Percentiles rank a stretch among this genome's conserved stretches.
Conservation (phyloP, 495 filamentous ascomycete species). For the Tricharina praecox region DNA sequence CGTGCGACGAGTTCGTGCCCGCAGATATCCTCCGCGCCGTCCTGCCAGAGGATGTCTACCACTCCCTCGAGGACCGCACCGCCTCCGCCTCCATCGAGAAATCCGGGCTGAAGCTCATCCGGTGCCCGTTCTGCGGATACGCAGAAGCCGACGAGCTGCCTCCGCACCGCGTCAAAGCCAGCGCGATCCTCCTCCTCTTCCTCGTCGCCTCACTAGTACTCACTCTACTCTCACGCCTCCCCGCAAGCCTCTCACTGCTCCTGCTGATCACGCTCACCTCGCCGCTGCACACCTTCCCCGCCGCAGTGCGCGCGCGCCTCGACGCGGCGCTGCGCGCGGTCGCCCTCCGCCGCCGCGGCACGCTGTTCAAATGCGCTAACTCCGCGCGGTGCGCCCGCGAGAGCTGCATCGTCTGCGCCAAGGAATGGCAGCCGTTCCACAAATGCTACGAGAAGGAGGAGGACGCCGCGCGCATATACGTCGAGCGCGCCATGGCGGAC, state of each 20-base stretch:
- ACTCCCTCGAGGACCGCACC: constrained; percentile 58
- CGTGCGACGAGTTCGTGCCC: constrained; percentile 58
- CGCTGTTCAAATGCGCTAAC: constrained; percentile 51
- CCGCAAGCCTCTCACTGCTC: background rate
- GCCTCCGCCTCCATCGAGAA: constrained; percentile 54
- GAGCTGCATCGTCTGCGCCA: constrained; percentile 63
- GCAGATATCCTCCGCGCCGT: constrained; percentile 51
- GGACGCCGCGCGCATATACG: constrained; percentile 62
- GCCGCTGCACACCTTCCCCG: background rate
- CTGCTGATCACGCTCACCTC: constrained; percentile 25
- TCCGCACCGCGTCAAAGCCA: constrained; percentile 35
- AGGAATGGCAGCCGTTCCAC: constrained; percentile 50
- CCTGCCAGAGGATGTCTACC: constrained; percentile 46
- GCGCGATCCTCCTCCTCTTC: constrained; percentile 1
- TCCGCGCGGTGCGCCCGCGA: constrained; percentile 43
- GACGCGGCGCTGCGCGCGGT: background rate
- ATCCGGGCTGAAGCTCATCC: constrained; percentile 55
- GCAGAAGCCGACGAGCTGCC: constrained; percentile 72
- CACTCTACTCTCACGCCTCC: background rate
- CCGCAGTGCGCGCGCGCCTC: background rate
- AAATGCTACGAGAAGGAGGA: constrained; percentile 45
- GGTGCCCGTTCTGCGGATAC: constrained; percentile 82
- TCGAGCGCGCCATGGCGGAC: constrained; percentile 79
- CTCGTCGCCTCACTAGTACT: background rate
- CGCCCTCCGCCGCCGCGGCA: constrained; percentile 9